Percentiles rank a stretch among this genome's conserved stretches.
These are phyloP conservation scores for Talaromyces sp. DNA, from an alignment of 2,329 filamentous ascomycete species.

Conservation along the genomic window DNA sequence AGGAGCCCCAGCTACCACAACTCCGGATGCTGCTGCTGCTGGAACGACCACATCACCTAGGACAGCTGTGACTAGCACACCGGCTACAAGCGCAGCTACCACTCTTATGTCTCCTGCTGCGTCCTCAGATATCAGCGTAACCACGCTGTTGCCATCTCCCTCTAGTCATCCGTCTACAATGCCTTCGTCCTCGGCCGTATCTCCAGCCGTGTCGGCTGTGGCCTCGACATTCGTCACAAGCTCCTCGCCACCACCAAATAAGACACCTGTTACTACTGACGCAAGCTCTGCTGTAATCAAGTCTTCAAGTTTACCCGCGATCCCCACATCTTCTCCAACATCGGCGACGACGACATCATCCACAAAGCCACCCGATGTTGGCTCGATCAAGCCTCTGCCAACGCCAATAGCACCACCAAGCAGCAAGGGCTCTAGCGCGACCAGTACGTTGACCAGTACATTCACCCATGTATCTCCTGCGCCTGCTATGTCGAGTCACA, in stretches of 20 bases:
- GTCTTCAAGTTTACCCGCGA: background rate
- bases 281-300: background rate
- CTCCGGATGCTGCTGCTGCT: background rate
- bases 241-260: background rate
- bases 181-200: background rate
- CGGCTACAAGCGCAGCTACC: background rate
- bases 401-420: slow-evolving; percentile 4
- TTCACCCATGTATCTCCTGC: background rate
- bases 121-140: background rate
- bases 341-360: background rate
- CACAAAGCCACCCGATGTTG: background rate
- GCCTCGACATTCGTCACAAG: background rate
- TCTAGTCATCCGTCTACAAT: background rate
- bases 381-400: background rate
- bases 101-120: background rate
- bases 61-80: background rate
- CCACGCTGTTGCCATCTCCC: background rate
- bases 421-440: background rate
- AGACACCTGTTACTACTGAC: background rate
- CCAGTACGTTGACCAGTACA: background rate
- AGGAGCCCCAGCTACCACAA: background rate
- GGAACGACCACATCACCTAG: background rate
- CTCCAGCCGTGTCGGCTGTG: background rate
- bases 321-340: background rate
- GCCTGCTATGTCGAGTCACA: background rate